Evolutionary conservation across 2,329 filamentous ascomycete species (phyloP), one percentile per base, ranked within the genome.

Genomic region (Colletotrichum coccodes): DNA sequence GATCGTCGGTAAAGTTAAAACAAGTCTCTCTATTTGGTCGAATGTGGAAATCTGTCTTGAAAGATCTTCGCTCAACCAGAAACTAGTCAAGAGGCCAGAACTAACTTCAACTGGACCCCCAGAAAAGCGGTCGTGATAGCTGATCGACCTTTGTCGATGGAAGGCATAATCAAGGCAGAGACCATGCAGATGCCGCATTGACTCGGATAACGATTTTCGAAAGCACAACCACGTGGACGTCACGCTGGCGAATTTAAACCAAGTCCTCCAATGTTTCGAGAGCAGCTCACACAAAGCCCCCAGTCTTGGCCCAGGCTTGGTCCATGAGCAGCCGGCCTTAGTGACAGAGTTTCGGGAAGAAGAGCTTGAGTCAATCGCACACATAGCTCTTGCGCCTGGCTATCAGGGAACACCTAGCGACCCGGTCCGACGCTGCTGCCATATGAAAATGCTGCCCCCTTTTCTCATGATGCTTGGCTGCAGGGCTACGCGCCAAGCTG

Each of bases 341-440:
- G 18, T 52, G 36, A 63, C 59, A 67, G 50, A 67, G 59, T 67
- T 67, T 57, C 64, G 64, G 59, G 59, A 54, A 40, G 36, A 52
- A 40, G 38, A 63, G 59, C 59, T 46, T 52, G 64, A 57, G 42
- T 67, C 50, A 44, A 57, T 58, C 44, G 18, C 9, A 26, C 58
- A 42, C 28, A 23, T 32, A 52, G 40, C n/a, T 53, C 32, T n/a
- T 2, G 59, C 26, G 46, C 2, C 8, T 44, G 28, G 50, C 46
- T 34, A 56, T 44, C 23, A 28, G 40, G 28, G 26, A 23, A 38
- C 21, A 5, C 28, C 30, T 26, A 54, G 40, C 32, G 16, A 34
- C 21, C 36, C 21, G 42, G 16, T 56, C 23, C 36, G n/a, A 12
- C 21, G 16, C 2, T 32, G 23, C 2, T 36, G 40, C 30, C 11